Conservation (phyloP, 495 filamentous ascomycete species). For the Penicillium simplicissimum region DNA sequence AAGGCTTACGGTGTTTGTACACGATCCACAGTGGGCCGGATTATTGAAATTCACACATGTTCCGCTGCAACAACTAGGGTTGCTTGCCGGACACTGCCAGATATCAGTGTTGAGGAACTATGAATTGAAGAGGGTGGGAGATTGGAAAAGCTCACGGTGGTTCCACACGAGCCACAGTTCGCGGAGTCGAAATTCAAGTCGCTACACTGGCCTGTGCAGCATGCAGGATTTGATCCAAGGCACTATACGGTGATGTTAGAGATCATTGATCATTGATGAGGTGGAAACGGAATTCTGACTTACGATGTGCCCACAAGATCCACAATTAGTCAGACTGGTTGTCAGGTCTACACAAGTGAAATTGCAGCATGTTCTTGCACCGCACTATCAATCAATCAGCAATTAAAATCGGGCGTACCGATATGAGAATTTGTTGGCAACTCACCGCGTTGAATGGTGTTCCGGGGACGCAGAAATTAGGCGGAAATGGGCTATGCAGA, state of each 20-base stretch:
- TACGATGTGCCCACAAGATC: slow-evolving; percentile 18
- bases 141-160: neutral
- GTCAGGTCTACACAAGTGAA: slow-evolving; percentile 18
- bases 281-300: neutral
- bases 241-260: slow-evolving; percentile 15
- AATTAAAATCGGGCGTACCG: neutral
- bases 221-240: slow-evolving; percentile 17
- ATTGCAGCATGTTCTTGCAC: slow-evolving; percentile 21
- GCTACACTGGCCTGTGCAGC: slow-evolving; percentile 20
- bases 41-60: too few relatives aligned
- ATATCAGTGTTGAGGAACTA: too few relatives aligned
- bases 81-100: too few relatives aligned
- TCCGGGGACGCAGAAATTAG: slow-evolving; percentile 9
- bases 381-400: slow-evolving; percentile 11
- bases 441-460: slow-evolving; percentile 22
- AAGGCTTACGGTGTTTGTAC: too few relatives aligned
- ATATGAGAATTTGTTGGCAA: neutral
- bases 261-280: too few relatives aligned
- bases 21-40: too few relatives aligned
- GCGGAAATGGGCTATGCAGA: neutral
- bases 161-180: slow-evolving; percentile 17
- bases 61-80: too few relatives aligned
- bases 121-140: too few relatives aligned
- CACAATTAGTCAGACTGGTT: slow-evolving; percentile 16
- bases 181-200: slow-evolving; percentile 13